A percentile compares a stretch with the other conserved stretches of the same genome.
Conservation (phyloP, 2,329 filamentous ascomycete species). For the Hortaea sp. region DNA sequence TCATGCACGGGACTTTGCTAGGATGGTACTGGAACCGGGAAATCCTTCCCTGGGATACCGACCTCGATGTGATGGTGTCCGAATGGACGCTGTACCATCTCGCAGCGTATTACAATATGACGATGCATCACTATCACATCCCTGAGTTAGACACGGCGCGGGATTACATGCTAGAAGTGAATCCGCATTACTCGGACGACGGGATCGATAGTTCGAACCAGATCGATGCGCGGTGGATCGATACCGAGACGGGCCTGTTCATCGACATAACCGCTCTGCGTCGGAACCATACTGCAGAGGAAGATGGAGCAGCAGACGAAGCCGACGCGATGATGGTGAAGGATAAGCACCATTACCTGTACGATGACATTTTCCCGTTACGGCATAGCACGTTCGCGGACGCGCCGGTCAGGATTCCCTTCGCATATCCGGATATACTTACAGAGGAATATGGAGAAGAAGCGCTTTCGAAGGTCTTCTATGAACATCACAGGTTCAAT, state of each 20-base stretch:
- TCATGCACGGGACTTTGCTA: conserved; percentile 52
- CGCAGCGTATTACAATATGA: conserved; percentile 53
- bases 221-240: conserved; percentile 54
- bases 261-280: conserved; percentile 53
- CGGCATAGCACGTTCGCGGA: conserved; percentile 46
- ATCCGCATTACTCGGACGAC: conserved; percentile 43
- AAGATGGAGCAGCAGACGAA: conserved; percentile 26
- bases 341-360: conserved; percentile 45
- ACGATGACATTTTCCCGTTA: conserved; percentile 47
- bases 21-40: conserved; percentile 55
- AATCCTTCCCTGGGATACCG: conserved; percentile 53
- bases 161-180: conserved; percentile 49
- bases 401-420: conserved; percentile 45
- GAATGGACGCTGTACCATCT: conserved; percentile 46
- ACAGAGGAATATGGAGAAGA: conserved; percentile 45
- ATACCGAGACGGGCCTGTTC: conserved; percentile 48
- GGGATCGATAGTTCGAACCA: conserved; percentile 41
- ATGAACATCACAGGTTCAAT: conserved; percentile 35
- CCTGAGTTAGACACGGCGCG: conserved; percentile 11
- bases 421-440: conserved; percentile 44
- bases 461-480: conserved; percentile 38
- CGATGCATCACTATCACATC: conserved; percentile 37
- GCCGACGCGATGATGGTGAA: conserved; percentile 42
- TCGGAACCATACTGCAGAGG: conserved; percentile 32
- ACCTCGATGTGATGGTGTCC: conserved; percentile 50